Conservation (phyloP, 1,139 yeast species). For the Nakaseomyces uthaithaninus region DNA sequence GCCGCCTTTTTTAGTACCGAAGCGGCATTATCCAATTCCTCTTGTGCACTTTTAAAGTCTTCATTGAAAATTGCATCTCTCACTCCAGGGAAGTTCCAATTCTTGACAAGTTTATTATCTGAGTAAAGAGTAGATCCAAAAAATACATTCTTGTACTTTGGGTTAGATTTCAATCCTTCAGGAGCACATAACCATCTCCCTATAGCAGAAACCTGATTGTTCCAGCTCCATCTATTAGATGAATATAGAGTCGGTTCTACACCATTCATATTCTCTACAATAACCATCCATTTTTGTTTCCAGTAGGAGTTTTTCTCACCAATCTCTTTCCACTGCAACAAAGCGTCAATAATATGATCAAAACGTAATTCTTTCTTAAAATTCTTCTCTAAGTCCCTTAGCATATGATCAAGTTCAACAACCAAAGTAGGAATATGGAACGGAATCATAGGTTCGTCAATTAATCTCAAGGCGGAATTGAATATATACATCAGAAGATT, state of each 20-base stretch:
- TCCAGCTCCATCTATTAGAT: conserved; percentile 73
- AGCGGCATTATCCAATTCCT: conserved; percentile 44
- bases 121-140: conserved; percentile 64
- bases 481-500: conserved; percentile 53
- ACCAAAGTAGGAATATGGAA: conserved; percentile 50
- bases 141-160: conserved; percentile 60
- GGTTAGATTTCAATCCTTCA: conserved; percentile 44
- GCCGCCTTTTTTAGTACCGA: conserved; percentile 33
- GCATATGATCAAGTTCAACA: conserved; percentile 38
- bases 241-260: conserved; percentile 65
- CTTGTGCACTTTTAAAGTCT: conserved; percentile 50
- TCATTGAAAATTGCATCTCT: conserved; percentile 46
- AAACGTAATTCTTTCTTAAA: conserved; percentile 31
- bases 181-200: conserved; percentile 47
- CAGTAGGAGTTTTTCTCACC: conserved; percentile 36
- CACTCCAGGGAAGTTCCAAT: conserved; percentile 65
- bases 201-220: conserved; percentile 51
- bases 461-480: conserved; percentile 44
- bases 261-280: conserved; percentile 29
- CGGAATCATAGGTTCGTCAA: conserved; percentile 74
- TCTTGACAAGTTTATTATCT: conserved; percentile 40
- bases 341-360: conserved; percentile 25
- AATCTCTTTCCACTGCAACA: conserved; percentile 34
- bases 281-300: conserved; percentile 27
- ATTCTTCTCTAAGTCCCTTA: conserved; percentile 44